Evolutionary conservation across 2,329 filamentous ascomycete genomes (phyloP).

Genomic region (Thelonectria blattea): DNA sequence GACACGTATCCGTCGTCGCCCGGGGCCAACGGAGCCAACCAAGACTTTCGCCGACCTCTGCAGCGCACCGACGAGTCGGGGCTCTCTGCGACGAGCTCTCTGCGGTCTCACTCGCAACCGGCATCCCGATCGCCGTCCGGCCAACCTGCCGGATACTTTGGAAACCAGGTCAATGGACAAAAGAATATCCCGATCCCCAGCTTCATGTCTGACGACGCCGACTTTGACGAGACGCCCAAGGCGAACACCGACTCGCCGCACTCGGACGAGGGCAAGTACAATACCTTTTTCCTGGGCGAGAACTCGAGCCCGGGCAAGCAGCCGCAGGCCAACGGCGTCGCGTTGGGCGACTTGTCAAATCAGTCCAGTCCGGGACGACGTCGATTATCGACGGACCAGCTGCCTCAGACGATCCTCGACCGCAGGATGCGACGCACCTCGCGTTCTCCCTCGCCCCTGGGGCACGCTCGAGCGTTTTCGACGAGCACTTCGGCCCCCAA

Average conservation of each 20-base stretch:
- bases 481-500: constrained; percentile 49
- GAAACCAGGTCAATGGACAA: constrained; percentile 45
- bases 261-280: constrained; percentile 52
- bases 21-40: constrained; percentile 48
- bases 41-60: constrained; percentile 63
- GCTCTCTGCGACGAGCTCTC: constrained; percentile 55
- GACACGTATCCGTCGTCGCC: constrained; percentile 64
- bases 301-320: constrained; percentile 38
- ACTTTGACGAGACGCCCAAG: constrained; percentile 53
- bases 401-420: constrained; percentile 60
- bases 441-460: constrained; percentile 62
- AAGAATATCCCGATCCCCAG: constrained; percentile 59
- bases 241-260: constrained; percentile 52
- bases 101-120: constrained; percentile 71
- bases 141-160: constrained; percentile 34
- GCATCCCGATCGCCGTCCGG: constrained; percentile 55
- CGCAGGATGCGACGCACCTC: constrained; percentile 59
- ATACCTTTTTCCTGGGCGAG: constrained; percentile 36
- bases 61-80: constrained; percentile 61
- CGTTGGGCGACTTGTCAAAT: constrained; percentile 55
- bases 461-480: constrained; percentile 55
- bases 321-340: constrained; percentile 46
- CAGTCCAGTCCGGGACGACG: constrained; percentile 49
- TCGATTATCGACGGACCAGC: constrained; percentile 59
- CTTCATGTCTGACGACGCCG: constrained; percentile 62